Base-by-base conservation (phyloP, 352 stramenopile genomes). In the Poterioochromonas sp. region DNA sequence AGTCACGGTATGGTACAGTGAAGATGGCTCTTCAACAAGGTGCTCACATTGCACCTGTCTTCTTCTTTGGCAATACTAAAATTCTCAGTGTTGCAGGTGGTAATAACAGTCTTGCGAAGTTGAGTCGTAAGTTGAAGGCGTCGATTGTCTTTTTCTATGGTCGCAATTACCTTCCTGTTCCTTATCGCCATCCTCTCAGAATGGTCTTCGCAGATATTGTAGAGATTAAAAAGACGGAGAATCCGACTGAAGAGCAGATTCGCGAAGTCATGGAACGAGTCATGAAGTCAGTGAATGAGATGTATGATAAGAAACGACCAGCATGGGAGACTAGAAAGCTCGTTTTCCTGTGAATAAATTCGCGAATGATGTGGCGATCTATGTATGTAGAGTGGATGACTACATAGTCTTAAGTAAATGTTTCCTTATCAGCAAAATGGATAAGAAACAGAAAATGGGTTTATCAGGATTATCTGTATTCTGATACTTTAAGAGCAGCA, bases 301-400 rank as follows among this genome's bases (percentile, higher is more conserved):
- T 76, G 35, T 76, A 76, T n/a, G n/a, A n/a, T n/a, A 32, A 53
- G n/a, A 76, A 76, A 12, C 54, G 29, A 40, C 68, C 68, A 22
- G 32, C 2, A 62, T 76, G 68, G 68, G 68, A 76, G n/a, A 76
- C 12, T 22, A 62, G 51, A 22, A 8, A 8, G 8, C 26, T 62
- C 8, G 26, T 62, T 32, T 32, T 62, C 20, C 44, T 53, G 8
- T 53, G 20, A 53, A 53, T n/a, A n/a, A n/a, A n/a, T n/a, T n/a
- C n/a, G n/a, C n/a, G n/a, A n/a, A n/a, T n/a, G n/a, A n/a, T n/a
- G n/a, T n/a, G n/a, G n/a, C n/a, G n/a, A n/a, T n/a, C n/a, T n/a
- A n/a, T n/a, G n/a, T n/a, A n/a, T n/a, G n/a, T n/a, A n/a, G n/a
- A n/a, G n/a, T n/a, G n/a, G n/a, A n/a, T n/a, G n/a, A n/a, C n/a